These are phyloP conservation scores for Pythium rhizo-oryzae DNA, from an alignment of 352 stramenopile genomes.

Conservation along the genomic window DNA sequence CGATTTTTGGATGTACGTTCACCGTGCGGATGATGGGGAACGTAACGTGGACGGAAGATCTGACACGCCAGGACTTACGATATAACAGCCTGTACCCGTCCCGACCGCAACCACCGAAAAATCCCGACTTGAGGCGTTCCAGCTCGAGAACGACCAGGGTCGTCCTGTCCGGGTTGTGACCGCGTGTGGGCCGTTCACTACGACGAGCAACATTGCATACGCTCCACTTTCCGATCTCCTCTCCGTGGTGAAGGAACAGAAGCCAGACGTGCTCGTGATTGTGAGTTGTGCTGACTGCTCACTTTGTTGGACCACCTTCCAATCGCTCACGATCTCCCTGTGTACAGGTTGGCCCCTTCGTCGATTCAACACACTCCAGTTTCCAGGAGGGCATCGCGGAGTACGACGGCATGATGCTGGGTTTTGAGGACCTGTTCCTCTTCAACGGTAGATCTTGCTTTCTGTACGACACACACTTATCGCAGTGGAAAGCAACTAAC, in stretches of 20 bases:
- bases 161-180: constrained; percentile 81
- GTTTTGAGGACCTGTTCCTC: constrained; percentile 85
- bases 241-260: constrained; percentile 67
- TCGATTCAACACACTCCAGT: constrained; percentile 92
- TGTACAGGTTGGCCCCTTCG: constrained; percentile 93
- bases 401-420: constrained; percentile 81
- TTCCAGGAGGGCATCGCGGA: constrained; percentile 84
- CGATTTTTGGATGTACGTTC: constrained; percentile 67
- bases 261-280: constrained; percentile 95
- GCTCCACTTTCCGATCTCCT: constrained; percentile 95
- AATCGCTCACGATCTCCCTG: not conserved
- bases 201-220: constrained; percentile 94
- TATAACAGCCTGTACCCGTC: constrained; percentile 55
- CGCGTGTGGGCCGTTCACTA: constrained; percentile 95
- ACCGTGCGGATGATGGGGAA: not conserved
- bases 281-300: constrained; percentile 30
- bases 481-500: too few relatives aligned
- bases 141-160: constrained; percentile 40
- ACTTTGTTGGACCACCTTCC: not conserved
- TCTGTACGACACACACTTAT: not conserved
- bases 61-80: not conserved
- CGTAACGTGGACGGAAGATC: not conserved
- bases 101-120: constrained; percentile 53
- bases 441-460: constrained; percentile 65
- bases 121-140: constrained; percentile 47